A percentile compares a stretch with the other conserved stretches of the same genome.
phyloP scores from a whole-genome alignment of 805 yeast species.

The Ogataea nitratoaversa region DNA sequence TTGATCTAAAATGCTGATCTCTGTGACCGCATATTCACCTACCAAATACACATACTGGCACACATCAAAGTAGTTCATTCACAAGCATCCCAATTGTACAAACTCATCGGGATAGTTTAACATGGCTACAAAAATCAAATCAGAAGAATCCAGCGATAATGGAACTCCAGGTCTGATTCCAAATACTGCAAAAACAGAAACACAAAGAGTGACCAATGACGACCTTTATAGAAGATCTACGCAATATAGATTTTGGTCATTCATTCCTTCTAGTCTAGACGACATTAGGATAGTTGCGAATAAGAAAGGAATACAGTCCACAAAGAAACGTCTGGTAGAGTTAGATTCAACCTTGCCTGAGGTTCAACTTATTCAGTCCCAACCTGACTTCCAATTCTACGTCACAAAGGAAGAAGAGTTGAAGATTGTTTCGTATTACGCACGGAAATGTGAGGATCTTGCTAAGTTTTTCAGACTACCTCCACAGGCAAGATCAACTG shows the following conservation, averaged over 20 bases:
- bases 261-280: conserved; percentile 52
- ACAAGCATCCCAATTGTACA: no score
- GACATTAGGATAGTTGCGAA: conserved; percentile 48
- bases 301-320: conserved; percentile 44
- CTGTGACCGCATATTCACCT: no score
- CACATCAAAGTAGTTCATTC: no score
- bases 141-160: neutral
- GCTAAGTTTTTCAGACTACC: conserved; percentile 77
- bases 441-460: conserved; percentile 64
- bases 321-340: conserved; percentile 25
- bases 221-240: conserved; percentile 85
- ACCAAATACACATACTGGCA: no score
- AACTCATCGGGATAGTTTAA: no score
- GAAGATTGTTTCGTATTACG: conserved; percentile 63
- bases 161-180: neutral
- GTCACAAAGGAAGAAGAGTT: conserved; percentile 69
- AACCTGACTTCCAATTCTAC: conserved; percentile 34
- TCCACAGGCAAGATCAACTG: conserved; percentile 84
- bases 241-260: conserved; percentile 86
- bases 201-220: conserved; percentile 58
- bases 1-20: no score
- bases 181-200: neutral
- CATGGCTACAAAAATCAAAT: neutral
- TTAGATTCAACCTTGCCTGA: conserved; percentile 17
- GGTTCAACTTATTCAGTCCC: conserved; percentile 14